Evolutionary conservation across 1,139 yeast genomes (phyloP), one percentile per base, ranked within the genome.

Genomic region (Debaryomyces sp.): DNA sequence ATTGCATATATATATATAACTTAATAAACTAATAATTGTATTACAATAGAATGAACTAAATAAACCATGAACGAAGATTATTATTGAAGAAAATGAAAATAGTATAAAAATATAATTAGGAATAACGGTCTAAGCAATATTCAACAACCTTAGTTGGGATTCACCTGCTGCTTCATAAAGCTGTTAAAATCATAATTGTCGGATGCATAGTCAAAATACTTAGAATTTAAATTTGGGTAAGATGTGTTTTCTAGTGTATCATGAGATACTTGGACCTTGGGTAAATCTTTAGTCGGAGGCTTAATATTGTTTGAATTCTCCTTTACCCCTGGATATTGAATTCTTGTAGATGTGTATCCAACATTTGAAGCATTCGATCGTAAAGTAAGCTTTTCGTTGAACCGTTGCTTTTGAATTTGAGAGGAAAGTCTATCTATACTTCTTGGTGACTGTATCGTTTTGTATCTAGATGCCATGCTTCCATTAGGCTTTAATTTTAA

Each of bases 131-230:
- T 24, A 44, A 41, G 23, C 23, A 37, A 5, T 35, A 15, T 2
- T 17, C n/a, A 26, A 10, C 23, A 27, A 8, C 2, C 9, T 21
- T 18, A 23, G 12, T 22, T 43, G 13, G 39, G 26, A n/a, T 21
- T 17, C 8, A 35, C 53, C 43, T 62, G 57, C 50, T 67, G 71
- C 44, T 66, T 64, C 67, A 73, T 71, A 50, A 68, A 74, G 9
- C 75, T 64, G 41, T 67, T 61, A 49, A 74, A 73, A 55, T 73
- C 76, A 52, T 73, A 71, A 36, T 57, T 61, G 29, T 60, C 68
- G 39, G 58, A 54, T 2, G 59, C 49, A 50, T 74, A 73, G 50
- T 74, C 78, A 50, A 71, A 73, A 48, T 62, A 62, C 34, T 56
- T 57, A 6, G 43, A 41, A 17, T 41, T 22, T 23, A 26, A 24